phyloP scores from a whole-genome alignment of 805 yeast species.

The Sporopachydermia quercuum region DNA sequence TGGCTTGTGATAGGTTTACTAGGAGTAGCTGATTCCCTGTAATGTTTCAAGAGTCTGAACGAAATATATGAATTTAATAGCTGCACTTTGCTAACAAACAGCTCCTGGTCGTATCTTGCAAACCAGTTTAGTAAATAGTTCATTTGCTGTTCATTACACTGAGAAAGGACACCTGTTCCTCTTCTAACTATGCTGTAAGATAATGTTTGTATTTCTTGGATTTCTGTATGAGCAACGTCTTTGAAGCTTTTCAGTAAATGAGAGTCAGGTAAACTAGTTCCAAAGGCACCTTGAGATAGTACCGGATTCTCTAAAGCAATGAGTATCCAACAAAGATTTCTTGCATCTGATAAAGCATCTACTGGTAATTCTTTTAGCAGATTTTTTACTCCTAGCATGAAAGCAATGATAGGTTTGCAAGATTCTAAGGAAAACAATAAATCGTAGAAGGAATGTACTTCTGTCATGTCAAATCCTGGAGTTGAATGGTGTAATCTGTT shows the following conservation, averaged over 20 bases:
- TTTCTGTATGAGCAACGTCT: slow-evolving; percentile 19
- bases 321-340: slow-evolving; percentile 41
- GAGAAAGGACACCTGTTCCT: slow-evolving; percentile 51
- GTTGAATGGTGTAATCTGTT: slow-evolving; percentile 24
- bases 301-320: slow-evolving; percentile 59
- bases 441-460: slow-evolving; percentile 31
- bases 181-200: slow-evolving; percentile 62
- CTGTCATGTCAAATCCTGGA: slow-evolving; percentile 34
- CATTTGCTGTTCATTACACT: slow-evolving; percentile 24
- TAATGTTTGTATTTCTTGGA: slow-evolving; percentile 36
- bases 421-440: slow-evolving; percentile 39
- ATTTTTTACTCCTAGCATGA: slow-evolving; percentile 36
- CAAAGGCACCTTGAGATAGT: slow-evolving; percentile 14
- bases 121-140: slow-evolving; percentile 43
- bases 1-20: slow-evolving; percentile 4
- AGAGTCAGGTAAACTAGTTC: slow-evolving; percentile 6
- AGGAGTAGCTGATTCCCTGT: slow-evolving; percentile 10
- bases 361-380: slow-evolving; percentile 36
- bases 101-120: slow-evolving; percentile 25
- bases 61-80: slow-evolving; percentile 64
- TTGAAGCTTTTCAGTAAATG: slow-evolving; percentile 8
- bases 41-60: slow-evolving; percentile 43
- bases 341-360: slow-evolving; percentile 21
- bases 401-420: slow-evolving; percentile 39
- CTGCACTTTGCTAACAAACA: slow-evolving; percentile 43